Conservation (phyloP, 2,329 filamentous ascomycete genomes). For the Cladosporium sp. region DNA sequence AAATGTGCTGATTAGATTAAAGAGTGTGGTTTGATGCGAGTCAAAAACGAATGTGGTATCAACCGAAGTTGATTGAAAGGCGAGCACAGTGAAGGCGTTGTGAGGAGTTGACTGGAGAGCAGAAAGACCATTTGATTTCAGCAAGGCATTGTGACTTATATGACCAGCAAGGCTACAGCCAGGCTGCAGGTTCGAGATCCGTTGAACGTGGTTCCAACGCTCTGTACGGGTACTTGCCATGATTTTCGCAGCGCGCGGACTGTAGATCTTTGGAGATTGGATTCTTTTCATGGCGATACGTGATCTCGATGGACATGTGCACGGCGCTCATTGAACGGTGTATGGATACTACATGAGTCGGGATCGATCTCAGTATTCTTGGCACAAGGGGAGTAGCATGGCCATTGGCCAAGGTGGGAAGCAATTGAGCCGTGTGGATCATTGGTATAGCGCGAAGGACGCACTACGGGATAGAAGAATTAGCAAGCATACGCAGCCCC, state of each 20-base stretch:
- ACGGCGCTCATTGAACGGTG: not conserved
- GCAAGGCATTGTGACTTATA: not conserved
- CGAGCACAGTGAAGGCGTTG: not conserved
- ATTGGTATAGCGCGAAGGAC: not conserved
- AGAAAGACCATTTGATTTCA: not conserved
- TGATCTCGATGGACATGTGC: not conserved
- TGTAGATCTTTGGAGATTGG: not conserved
- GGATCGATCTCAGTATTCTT: not conserved
- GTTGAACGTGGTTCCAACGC: not conserved
- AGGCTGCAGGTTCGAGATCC: not conserved
- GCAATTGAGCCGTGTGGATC: not conserved
- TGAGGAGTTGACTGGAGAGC: not conserved
- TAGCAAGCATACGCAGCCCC: not conserved
- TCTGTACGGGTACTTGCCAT: not conserved
- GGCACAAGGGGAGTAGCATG: not conserved
- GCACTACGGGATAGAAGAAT: not conserved
- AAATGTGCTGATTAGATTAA: not conserved
- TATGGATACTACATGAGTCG: not conserved
- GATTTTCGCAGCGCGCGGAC: not conserved
- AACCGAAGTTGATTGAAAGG: constrained; percentile 1
- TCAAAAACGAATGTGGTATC: constrained; percentile 7
- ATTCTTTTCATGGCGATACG: not conserved
- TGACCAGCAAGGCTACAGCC: not conserved
- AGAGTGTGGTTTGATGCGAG: not conserved
- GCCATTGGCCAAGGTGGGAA: not conserved